Evolutionary conservation across 1,139 yeast genomes (phyloP).

Genomic region (Debaryomyces nepalensis): DNA sequence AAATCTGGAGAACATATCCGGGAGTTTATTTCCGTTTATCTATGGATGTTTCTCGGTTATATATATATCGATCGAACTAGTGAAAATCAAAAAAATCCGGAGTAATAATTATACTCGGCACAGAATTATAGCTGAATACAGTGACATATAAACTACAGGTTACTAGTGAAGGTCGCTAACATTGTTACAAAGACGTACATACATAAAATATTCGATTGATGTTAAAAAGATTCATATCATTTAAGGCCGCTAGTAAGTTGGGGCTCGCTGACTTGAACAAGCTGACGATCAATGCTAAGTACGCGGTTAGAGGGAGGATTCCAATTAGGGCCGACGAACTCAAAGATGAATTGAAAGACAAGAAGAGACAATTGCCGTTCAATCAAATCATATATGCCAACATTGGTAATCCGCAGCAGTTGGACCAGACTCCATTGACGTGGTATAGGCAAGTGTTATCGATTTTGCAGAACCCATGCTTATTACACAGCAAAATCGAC

Average conservation of each 20-base stretch:
- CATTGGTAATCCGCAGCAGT: conserved; percentile 96
- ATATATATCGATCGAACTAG: neutral
- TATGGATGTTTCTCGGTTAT: conserved; percentile 3
- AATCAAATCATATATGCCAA: conserved; percentile 81
- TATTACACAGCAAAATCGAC: conserved; percentile 44
- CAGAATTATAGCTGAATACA: neutral
- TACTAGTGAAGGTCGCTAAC: too few relatives aligned
- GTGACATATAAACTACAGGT: too few relatives aligned
- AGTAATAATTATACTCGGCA: neutral
- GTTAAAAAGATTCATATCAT: conserved; percentile 16
- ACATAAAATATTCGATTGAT: conserved; percentile 8
- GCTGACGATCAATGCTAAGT: conserved; percentile 79
- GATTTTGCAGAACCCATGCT: conserved; percentile 79
- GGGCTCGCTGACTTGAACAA: conserved; percentile 61
- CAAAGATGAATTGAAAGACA: conserved; percentile 30
- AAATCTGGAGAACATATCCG: neutral
- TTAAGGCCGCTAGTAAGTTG: conserved; percentile 29
- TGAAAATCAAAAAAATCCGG: conserved; percentile 5
- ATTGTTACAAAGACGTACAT: neutral
- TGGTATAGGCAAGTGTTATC: conserved; percentile 92
- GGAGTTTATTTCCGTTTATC: conserved; percentile 5
- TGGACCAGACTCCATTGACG: conserved; percentile 92
- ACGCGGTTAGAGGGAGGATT: conserved; percentile 92
- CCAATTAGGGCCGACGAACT: conserved; percentile 94
- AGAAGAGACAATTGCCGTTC: conserved; percentile 71